These are phyloP conservation scores for Arthrobotrys megalospora DNA, from an alignment of 2,329 filamentous ascomycete genomes.

Conservation along the genomic window DNA sequence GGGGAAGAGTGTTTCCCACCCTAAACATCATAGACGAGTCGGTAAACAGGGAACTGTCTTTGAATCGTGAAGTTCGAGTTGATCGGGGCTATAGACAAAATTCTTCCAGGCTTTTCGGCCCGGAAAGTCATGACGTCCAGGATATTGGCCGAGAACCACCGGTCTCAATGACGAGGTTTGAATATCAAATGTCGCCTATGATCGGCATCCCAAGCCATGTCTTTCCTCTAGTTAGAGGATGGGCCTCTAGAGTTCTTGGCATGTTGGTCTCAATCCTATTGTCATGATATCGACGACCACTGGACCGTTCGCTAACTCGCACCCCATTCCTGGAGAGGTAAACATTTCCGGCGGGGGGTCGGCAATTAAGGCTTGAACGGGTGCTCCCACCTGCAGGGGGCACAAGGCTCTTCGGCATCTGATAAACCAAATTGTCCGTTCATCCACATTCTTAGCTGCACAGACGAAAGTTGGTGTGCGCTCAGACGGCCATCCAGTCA, in stretches of 20 bases:
- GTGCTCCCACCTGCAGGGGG: constrained; percentile 55
- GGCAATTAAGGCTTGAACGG: constrained; percentile 56
- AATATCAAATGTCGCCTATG: constrained; percentile 16
- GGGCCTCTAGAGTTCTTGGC: not conserved
- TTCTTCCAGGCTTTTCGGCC: constrained; percentile 14
- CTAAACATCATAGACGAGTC: constrained; percentile 8
- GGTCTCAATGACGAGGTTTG: not conserved
- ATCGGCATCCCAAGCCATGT: constrained; percentile 36
- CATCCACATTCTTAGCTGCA: constrained; percentile 49
- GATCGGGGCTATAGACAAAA: constrained; percentile 19
- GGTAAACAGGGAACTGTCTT: constrained; percentile 16
- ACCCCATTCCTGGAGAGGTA: constrained; percentile 49
- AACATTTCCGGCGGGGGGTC: constrained; percentile 56
- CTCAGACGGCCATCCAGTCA: constrained; percentile 37
- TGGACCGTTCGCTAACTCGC: constrained; percentile 25
- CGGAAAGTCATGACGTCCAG: constrained; percentile 40
- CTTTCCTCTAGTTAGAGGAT: constrained; percentile 24
- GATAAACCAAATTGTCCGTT: constrained; percentile 30
- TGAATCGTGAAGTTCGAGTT: constrained; percentile 41
- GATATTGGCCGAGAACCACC: constrained; percentile 27
- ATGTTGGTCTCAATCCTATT: not conserved
- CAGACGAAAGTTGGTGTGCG: constrained; percentile 23
- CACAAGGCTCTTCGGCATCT: constrained; percentile 33
- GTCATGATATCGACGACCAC: constrained; percentile 16
- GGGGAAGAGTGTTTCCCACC: not conserved